Conservation (phyloP, 2,329 filamentous ascomycete genomes). For the Westerdykella sp. region DNA sequence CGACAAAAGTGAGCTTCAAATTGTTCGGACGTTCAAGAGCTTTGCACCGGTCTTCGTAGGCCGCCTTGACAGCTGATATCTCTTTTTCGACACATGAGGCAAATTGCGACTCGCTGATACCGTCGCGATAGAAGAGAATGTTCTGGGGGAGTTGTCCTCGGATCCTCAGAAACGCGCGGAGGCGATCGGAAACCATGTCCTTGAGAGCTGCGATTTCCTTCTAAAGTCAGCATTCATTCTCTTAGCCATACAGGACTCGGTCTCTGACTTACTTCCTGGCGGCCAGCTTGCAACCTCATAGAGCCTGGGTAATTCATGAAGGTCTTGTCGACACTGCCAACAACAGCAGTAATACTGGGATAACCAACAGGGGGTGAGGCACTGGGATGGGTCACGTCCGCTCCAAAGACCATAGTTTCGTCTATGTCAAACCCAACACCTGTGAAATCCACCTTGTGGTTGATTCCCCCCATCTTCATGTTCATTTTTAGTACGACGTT, state of each 20-base stretch:
- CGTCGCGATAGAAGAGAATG: slow-evolving; percentile 26
- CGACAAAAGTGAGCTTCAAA: slow-evolving; percentile 23
- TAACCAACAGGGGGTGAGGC: slow-evolving; percentile 4
- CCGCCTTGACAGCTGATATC: slow-evolving; percentile 19
- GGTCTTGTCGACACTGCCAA: background rate
- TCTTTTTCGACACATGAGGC: slow-evolving; percentile 15
- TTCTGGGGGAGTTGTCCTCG: slow-evolving; percentile 1
- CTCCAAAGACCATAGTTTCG: slow-evolving; percentile 37
- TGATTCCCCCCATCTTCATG: slow-evolving; percentile 19
- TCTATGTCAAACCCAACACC: slow-evolving; percentile 38
- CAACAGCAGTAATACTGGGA: slow-evolving; percentile 2
- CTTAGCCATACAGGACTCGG: slow-evolving; percentile 13
- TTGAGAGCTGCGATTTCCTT: slow-evolving; percentile 9
- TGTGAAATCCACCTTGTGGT: slow-evolving; percentile 8
- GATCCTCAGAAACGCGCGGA: slow-evolving; percentile 8
- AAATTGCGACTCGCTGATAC: slow-evolving; percentile 18
- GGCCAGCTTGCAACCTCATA: slow-evolving; percentile 27
- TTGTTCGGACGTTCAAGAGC: background rate
- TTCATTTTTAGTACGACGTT: slow-evolving; percentile 26
- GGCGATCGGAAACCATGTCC: slow-evolving; percentile 11
- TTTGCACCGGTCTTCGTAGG: slow-evolving; percentile 5
- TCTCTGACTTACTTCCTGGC: slow-evolving; percentile 14
- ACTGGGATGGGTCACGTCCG: slow-evolving; percentile 38
- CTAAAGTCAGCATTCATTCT: no score
- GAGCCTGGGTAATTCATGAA: slow-evolving; percentile 17